Evolutionary conservation across 2,329 filamentous ascomycete species (phyloP), one percentile per base, ranked within the genome.

Genomic region (Botrytis elliptica): DNA sequence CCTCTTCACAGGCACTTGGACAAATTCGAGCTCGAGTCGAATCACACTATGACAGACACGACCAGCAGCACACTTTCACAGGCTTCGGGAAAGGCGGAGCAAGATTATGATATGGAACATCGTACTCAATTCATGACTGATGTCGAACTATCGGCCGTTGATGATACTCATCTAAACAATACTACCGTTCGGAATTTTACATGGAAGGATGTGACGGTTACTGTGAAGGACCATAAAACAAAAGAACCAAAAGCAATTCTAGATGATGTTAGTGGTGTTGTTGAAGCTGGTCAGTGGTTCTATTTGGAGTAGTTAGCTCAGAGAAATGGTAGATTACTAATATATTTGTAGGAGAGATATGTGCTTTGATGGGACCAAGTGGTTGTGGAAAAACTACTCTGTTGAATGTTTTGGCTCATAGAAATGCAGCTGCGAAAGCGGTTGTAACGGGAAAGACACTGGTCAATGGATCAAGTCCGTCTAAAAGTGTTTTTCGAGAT

Each of bases 341-440:
- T 74, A 16, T 64, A 25, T 52, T 70, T 70, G 44, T 79, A 86
- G 93, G 92, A 44, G 90, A 94, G 79, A 84, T 95, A 60, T 87
- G 93, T 75, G 94, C 93, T 57, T 83, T 97, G 64, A 95, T 97
- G 92, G 94, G 94, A 38, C 93, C 93, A 22, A 87, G 85, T 46
- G 88, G 88, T 7, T 87, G 89, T 73, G 94, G 94, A 69, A 97
- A 97, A 82, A 96, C 94, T 0, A 97, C 93, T 0, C 86, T 97
- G 0, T 86, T 97, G 52, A 95, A 97, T 80, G 89, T 92, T 8
- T 88, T 97, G 22, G 93, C 94, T 10, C 88, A 89, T 75, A 84
- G 84, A 75, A 84, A 84, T 20, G 84, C 85, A 0, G 84, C 86
- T 9, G 85, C 85, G 29, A 88, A 87, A 18, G 85, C 88, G 1